Base-by-base conservation (phyloP, 2,329 filamentous ascomycete species). In the Apiospora pterosperma region DNA sequence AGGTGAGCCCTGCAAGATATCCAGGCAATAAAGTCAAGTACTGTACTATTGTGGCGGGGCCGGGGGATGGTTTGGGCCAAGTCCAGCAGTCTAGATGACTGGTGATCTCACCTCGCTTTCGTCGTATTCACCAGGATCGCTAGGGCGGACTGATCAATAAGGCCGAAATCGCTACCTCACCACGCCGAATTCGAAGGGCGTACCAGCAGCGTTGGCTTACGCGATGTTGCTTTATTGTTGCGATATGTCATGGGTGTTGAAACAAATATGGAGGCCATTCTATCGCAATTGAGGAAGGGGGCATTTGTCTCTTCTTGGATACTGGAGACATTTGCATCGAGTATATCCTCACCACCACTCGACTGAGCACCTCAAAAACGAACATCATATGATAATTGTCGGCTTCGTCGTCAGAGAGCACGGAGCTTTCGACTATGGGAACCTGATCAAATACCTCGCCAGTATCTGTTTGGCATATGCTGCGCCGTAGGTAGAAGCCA, bases 391-490 rank as follows among this genome's bases (percentile, higher is more conserved):
- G 1, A 55, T 16, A n/a, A 31, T 82, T 0, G 78, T 76, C 1
- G 87, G 88, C 25, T 89, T 88, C 71, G 77, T 82, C 6, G 70
- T 85, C 2, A 70, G 79, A 19, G 69, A 79, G 66, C 73, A 81
- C 19, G 84, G 84, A 1, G 81, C 84, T 12, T 84, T 80, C 69
- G 67, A 86, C 65, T 79, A 81, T 34, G 70, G 73, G 4, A 79
- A 80, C 52, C 72, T 81, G 23, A 70, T 76, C 59, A 73, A 79
- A 23, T 83, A 79, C 65, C 81, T 83, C 68, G 67, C 76, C n/a
- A 81, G 79, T 68, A 71, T 76, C 39, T 74, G 77, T 38, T 69
- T 80, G 10, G 75, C 76, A 42, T 76, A 75, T 64, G 74, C 75
- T 19, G 70, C 76, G 39, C 61, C 81, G 73, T 76, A 70, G n/a